Conservation (phyloP, 73 alveolate species). For the Uronychia setigera region DNA sequence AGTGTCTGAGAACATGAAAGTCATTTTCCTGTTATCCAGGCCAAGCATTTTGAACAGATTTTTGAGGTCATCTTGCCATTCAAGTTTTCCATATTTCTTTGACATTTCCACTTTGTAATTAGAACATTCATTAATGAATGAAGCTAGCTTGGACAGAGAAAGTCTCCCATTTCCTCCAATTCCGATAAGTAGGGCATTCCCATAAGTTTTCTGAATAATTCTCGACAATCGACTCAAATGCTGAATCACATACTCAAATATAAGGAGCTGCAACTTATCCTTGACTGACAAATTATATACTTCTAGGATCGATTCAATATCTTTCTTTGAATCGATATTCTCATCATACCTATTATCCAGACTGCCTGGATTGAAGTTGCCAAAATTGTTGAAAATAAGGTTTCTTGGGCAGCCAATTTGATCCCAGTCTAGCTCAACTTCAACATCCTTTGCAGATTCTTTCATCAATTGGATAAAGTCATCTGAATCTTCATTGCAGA, state of each 20-base stretch:
- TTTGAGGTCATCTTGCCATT: slow-evolving; percentile 90
- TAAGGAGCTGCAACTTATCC: slow-evolving; percentile 79
- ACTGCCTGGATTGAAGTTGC: slow-evolving; percentile 23
- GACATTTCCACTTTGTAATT: slow-evolving; percentile 85
- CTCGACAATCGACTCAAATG: slow-evolving; percentile 86
- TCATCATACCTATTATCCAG: slow-evolving; percentile 1
- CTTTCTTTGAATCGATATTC: not conserved
- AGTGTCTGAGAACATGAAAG: slow-evolving; percentile 83
- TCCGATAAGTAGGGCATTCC: slow-evolving; percentile 88
- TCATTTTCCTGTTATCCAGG: slow-evolving; percentile 78
- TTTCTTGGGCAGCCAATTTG: slow-evolving; percentile 4
- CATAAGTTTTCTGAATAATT: slow-evolving; percentile 84
- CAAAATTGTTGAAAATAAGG: slow-evolving; percentile 45
- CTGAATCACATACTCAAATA: slow-evolving; percentile 88
- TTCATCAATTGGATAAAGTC: slow-evolving; percentile 70
- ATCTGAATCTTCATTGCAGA: slow-evolving; percentile 86
- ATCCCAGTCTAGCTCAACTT: slow-evolving; percentile 34
- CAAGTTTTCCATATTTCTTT: slow-evolving; percentile 82
- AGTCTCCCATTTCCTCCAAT: slow-evolving; percentile 95
- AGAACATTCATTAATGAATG: slow-evolving; percentile 84
- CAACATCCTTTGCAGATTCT: slow-evolving; percentile 70
- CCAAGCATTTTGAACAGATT: slow-evolving; percentile 79
- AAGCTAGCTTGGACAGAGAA: slow-evolving; percentile 80
- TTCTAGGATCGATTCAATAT: slow-evolving; percentile 44
- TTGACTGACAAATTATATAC: slow-evolving; percentile 79